Evolutionary conservation across 2,329 filamentous ascomycete genomes (phyloP).

Genomic region (Plectosphaerella sp.): DNA sequence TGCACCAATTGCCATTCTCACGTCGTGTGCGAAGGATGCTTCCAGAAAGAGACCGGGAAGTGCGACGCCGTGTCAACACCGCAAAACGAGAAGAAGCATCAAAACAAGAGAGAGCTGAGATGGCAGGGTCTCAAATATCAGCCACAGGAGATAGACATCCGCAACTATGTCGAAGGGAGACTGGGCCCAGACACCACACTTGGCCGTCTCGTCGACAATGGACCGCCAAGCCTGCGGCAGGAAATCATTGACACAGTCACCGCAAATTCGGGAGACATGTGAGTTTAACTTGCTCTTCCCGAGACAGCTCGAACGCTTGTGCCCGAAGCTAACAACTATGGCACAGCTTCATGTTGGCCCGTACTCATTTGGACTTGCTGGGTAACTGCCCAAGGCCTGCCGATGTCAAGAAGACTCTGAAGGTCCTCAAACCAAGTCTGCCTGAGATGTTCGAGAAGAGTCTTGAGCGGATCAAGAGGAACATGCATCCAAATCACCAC

Average conservation of each 20-base stretch:
- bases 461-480: neutral
- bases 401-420: neutral
- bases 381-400: neutral
- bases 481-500: neutral
- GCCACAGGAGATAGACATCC: neutral
- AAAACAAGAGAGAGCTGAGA: neutral
- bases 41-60: no score
- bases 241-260: neutral
- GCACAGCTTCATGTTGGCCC: conserved; percentile 1
- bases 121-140: neutral
- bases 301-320: neutral
- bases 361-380: conserved; percentile 1
- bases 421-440: conserved; percentile 1
- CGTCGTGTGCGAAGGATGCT: neutral
- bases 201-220: neutral
- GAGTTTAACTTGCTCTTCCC: neutral
- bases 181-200: neutral
- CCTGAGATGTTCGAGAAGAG: conserved; percentile 1
- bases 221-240: neutral
- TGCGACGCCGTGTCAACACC: neutral
- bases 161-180: neutral
- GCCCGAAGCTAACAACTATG: neutral
- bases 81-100: neutral
- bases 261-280: conserved; percentile 1
- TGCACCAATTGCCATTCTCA: neutral